Evolutionary conservation across 805 yeast species (phyloP).

Genomic region (Cyberlindnera amylophila): DNA sequence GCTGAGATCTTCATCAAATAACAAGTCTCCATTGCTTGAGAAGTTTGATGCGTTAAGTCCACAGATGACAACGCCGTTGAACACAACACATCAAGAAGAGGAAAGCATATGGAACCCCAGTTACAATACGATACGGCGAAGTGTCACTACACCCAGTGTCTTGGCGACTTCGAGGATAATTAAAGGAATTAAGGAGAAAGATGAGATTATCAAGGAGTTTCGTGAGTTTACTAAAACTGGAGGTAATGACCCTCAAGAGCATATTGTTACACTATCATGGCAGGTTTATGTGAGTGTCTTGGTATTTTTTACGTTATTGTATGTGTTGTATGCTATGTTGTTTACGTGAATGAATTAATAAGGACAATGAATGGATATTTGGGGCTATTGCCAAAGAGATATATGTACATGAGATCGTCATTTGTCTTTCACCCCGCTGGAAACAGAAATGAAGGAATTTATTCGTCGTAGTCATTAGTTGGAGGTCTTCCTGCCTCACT

Average conservation of each 20-base stretch:
- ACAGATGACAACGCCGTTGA: not conserved
- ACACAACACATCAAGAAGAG: too few species aligned
- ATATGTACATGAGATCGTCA: constrained; percentile 66
- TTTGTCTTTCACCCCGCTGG: constrained; percentile 22
- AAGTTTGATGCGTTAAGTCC: not conserved
- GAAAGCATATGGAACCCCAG: not conserved
- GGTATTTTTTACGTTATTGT: too few species aligned
- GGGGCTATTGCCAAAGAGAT: not conserved
- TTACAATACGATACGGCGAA: not conserved
- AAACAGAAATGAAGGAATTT: not conserved
- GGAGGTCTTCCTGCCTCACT: constrained; percentile 8
- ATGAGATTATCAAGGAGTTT: constrained; percentile 8
- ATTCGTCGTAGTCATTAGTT: constrained; percentile 4
- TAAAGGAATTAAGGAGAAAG: constrained; percentile 1
- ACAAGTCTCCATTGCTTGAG: not conserved
- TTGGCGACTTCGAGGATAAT: not conserved
- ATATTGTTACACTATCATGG: too few species aligned
- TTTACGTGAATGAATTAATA: too few species aligned
- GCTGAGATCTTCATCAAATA: not conserved
- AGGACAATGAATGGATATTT: too few species aligned
- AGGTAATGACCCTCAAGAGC: too few species aligned
- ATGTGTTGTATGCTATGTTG: too few species aligned
- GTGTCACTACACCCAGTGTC: not conserved
- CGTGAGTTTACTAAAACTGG: not conserved
- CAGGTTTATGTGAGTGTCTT: too few species aligned